Conservation (phyloP, 2,329 filamentous ascomycete genomes). For the Boeremia lycopersici region DNA sequence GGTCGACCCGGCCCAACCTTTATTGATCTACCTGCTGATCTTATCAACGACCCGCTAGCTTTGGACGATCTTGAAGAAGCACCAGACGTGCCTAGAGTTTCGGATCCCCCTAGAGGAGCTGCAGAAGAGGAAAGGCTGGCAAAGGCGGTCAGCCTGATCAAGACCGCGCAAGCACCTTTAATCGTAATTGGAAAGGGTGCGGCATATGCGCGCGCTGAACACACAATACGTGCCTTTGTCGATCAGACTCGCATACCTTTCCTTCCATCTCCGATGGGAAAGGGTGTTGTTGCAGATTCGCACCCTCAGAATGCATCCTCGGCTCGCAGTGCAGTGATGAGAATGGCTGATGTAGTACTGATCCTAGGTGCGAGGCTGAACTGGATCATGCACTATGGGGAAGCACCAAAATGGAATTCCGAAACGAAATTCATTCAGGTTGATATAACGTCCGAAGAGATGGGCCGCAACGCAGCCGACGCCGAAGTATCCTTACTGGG, state of each 20-base stretch:
- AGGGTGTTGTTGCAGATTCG: constrained; percentile 62
- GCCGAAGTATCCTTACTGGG: constrained; percentile 58
- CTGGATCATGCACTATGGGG: constrained; percentile 64
- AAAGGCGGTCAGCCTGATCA: constrained; percentile 53
- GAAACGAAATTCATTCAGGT: constrained; percentile 61
- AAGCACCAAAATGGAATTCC: constrained; percentile 60
- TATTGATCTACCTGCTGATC: constrained; percentile 62
- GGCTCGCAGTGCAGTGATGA: constrained; percentile 60
- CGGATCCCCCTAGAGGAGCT: constrained; percentile 25
- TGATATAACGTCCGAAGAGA: constrained; percentile 60
- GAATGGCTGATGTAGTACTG: constrained; percentile 61
- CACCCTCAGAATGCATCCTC: constrained; percentile 60
- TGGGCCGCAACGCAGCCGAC: constrained; percentile 58
- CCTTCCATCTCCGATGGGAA: constrained; percentile 65
- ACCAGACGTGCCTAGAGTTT: constrained; percentile 2
- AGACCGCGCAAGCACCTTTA: constrained; percentile 56
- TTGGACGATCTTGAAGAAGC: constrained; percentile 11
- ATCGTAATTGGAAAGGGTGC: constrained; percentile 63
- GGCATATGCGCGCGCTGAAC: constrained; percentile 60
- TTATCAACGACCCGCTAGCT: constrained; percentile 52
- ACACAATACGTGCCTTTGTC: constrained; percentile 53
- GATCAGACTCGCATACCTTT: constrained; percentile 59
- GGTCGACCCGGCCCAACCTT: constrained; percentile 60
- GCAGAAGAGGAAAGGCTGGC: constrained; percentile 53
- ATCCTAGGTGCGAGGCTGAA: constrained; percentile 62